A percentile compares a stretch with the other conserved stretches of the same genome.
Conservation (phyloP, 257 asterid genomes). For the Scutellaria baicalensis region DNA sequence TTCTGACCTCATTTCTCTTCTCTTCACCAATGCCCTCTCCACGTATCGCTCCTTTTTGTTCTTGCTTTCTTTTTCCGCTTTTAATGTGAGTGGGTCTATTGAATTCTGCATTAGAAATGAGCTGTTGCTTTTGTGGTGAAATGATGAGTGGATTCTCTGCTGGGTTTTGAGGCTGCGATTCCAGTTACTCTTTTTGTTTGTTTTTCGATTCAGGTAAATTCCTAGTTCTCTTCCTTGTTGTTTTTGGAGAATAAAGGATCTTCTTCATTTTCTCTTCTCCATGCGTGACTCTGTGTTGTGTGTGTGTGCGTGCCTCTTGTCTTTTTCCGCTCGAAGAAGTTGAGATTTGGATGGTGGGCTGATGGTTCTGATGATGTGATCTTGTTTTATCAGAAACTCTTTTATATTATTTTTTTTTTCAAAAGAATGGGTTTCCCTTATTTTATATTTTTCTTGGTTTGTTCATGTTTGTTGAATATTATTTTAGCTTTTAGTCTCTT, state of each 20-base stretch:
- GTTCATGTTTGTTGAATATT: neutral
- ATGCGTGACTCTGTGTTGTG: slow-evolving; percentile 3
- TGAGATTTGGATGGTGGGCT: slow-evolving; percentile 19
- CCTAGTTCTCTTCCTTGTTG: neutral
- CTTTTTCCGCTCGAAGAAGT: neutral
- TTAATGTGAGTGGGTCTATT: neutral
- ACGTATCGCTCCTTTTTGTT: slow-evolving; percentile 10
- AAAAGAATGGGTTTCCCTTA: neutral
- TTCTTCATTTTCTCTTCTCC: neutral
- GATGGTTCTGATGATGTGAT: slow-evolving; percentile 15
- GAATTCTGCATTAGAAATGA: slow-evolving; percentile 9
- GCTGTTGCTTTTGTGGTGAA: slow-evolving; percentile 8
- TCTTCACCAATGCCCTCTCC: slow-evolving; percentile 23
- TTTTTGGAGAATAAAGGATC: neutral
- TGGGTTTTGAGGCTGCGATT: slow-evolving; percentile 27
- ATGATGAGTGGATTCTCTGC: neutral
- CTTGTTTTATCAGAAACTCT: neutral
- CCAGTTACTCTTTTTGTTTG: slow-evolving; percentile 7
- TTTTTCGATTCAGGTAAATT: slow-evolving; percentile 18
- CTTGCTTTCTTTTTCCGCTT: slow-evolving; percentile 9
- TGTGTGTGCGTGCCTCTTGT: neutral
- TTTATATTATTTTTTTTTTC: neutral
- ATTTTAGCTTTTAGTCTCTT: neutral
- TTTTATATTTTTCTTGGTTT: neutral
- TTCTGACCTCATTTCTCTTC: slow-evolving; percentile 16